Evolutionary conservation across 179 eudicot genomes (phyloP).

Genomic region (Beta macrorhiza): DNA sequence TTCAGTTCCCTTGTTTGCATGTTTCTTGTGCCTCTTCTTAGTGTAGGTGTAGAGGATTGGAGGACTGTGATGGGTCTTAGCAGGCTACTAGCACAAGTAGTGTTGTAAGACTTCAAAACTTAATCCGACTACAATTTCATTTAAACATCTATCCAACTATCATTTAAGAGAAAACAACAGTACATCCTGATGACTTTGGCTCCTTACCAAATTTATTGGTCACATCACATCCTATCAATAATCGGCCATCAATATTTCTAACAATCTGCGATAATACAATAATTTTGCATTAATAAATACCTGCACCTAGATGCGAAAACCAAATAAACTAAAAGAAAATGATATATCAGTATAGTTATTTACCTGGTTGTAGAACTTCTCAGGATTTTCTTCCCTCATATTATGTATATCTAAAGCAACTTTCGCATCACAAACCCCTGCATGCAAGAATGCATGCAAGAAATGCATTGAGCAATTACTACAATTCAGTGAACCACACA

Average conservation of each 20-base stretch:
- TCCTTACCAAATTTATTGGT: background rate
- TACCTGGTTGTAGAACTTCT: conserved; percentile 98
- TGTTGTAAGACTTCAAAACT: background rate
- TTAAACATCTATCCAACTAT: too few species aligned
- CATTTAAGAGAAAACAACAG: background rate
- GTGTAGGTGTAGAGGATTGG: too few species aligned
- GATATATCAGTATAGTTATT: background rate
- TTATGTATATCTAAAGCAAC: conserved; percentile 97
- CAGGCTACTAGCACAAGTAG: background rate
- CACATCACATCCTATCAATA: background rate
- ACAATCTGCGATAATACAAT: background rate
- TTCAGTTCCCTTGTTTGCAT: too few species aligned
- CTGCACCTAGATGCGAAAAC: background rate
- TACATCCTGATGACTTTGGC: background rate
- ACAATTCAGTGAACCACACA: background rate
- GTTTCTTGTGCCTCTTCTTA: too few species aligned
- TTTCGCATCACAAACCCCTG: conserved; percentile 95
- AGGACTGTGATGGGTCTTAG: too few species aligned
- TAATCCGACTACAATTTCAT: background rate
- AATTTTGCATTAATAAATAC: background rate
- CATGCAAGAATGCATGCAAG: conserved; percentile 27
- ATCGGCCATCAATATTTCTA: background rate
- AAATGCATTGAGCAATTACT: conserved; percentile 8
- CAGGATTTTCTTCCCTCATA: conserved; percentile 94
- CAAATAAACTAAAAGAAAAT: background rate